Percentiles rank a stretch among this genome's conserved stretches.
These are phyloP conservation scores for Malassezia furfur DNA, from an alignment of 1,284 basidiomycete genomes.

Conservation along the genomic window DNA sequence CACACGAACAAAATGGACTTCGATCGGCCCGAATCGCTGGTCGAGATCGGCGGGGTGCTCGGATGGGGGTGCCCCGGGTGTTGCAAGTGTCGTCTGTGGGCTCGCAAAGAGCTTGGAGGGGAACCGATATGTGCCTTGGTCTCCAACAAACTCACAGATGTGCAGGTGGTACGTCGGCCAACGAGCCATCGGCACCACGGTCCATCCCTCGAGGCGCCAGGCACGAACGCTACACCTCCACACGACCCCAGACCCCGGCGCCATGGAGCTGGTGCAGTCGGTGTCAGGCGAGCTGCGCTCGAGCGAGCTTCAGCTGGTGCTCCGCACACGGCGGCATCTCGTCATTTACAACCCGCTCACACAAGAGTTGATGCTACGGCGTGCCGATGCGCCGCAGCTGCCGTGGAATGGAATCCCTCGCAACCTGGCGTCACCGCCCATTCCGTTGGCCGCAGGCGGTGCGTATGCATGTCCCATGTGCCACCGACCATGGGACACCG, in stretches of 20 bases:
- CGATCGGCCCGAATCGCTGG: conserved; percentile 3
- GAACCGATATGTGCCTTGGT: not conserved
- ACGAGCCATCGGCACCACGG: conserved; percentile 1
- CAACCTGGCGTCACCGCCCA: not conserved
- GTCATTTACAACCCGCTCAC: conserved; percentile 29
- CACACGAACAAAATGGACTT: not conserved
- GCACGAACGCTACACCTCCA: conserved; percentile 4
- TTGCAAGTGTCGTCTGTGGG: not conserved
- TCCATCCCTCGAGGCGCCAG: not conserved
- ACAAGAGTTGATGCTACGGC: conserved; percentile 26
- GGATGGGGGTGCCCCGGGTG: not conserved
- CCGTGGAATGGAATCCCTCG: not conserved
- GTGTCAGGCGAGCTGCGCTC: conserved; percentile 5
- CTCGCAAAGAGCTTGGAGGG: not conserved
- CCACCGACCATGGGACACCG: not conserved
- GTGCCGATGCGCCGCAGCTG: not conserved
- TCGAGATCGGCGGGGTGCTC: not conserved
- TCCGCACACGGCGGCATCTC: conserved; percentile 29
- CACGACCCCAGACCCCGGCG: not conserved
- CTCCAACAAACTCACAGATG: not conserved
- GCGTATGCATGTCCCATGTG: not conserved
- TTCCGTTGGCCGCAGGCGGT: not conserved
- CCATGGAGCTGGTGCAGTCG: conserved; percentile 25
- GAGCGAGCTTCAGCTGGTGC: conserved; percentile 30
- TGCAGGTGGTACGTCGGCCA: conserved; percentile 9